phyloP scores from a whole-genome alignment of 441 rosid species.

The Bocquillonia castaneifolia region DNA sequence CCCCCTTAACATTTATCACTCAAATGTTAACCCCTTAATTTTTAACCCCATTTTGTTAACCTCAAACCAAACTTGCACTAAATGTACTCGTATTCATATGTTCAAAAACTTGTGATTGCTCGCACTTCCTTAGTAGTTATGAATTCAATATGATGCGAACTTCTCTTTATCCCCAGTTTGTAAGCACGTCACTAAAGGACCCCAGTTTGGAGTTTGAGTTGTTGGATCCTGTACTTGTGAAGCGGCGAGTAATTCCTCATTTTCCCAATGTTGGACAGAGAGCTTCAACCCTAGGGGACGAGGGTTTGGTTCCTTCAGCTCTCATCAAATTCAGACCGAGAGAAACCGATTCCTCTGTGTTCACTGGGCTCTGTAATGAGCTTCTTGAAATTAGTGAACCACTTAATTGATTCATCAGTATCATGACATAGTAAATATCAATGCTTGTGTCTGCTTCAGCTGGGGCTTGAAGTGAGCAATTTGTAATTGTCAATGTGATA shows the following conservation, averaged over 20 bases:
- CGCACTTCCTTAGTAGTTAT: background rate
- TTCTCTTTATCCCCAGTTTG: slow-evolving; percentile 48
- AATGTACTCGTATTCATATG: background rate
- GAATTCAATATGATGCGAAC: background rate
- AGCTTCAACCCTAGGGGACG: slow-evolving; percentile 57
- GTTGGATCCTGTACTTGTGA: slow-evolving; percentile 55
- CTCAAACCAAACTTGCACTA: no score
- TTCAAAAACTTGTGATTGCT: background rate
- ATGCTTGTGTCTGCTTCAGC: background rate
- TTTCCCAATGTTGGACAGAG: slow-evolving; percentile 46
- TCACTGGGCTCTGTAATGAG: slow-evolving; percentile 68
- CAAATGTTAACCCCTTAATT: no score
- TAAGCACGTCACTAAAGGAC: slow-evolving; percentile 69
- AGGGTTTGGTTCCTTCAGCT: slow-evolving; percentile 77
- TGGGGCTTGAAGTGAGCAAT: background rate
- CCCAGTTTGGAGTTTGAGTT: slow-evolving; percentile 74
- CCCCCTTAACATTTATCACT: no score
- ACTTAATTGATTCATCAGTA: slow-evolving; percentile 17
- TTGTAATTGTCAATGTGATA: background rate
- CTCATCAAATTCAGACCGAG: slow-evolving; percentile 70
- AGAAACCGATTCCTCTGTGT: slow-evolving; percentile 57
- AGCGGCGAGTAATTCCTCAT: slow-evolving; percentile 60
- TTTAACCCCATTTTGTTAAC: no score
- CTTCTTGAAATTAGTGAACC: slow-evolving; percentile 39
- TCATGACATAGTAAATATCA: background rate